Evolutionary conservation across 2,329 filamentous ascomycete species (phyloP), one percentile per base, ranked within the genome.

Genomic region (Paraphaeosphaeria minitans): DNA sequence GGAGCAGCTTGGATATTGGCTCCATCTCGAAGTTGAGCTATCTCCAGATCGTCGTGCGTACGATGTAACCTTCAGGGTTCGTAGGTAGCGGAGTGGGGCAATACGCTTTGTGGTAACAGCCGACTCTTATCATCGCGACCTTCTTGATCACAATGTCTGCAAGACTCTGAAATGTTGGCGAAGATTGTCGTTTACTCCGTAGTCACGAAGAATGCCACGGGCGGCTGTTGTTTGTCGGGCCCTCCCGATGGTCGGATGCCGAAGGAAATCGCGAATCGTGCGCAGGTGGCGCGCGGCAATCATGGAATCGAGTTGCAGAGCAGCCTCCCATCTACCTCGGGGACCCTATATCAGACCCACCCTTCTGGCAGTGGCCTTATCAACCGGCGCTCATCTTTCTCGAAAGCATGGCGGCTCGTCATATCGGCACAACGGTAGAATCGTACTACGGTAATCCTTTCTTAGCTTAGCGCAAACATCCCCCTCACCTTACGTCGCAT

Each of bases 401-500:
- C 7, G 19, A 43, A 43, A 21, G 41, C 16, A 43, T 22, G 41
- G 19, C 22, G n/a, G 19, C 41, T 43, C 19, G 41, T 22, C 19
- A 50, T 22, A 14, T n/a, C 19, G 31, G 47, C 19, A 8, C n/a
- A 14, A 19, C n/a, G n/a, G 10, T 13, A 16, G 7, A 10, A 10
- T 10, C 6, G 49, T 22, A 19, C 49, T 51, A 41, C 10, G 31
- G 7, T n/a, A 37, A 37, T 16, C 24, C 24, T 16, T 9, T 16
- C 31, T 29, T 8, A 14, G 50, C 37, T 42, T 53, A 53, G 50
- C 12, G 5, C 12, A 31, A 2, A 4, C 35, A 42, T 27, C 21
- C 50, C 50, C 50, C 50, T 42, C 50, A 43, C 24, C 37, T 53
- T 31, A 33, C 8, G 50, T 53, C 51, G 29, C 51, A 53, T 53